Base-by-base conservation (phyloP, 495 filamentous ascomycete genomes). In the Copromyces sp. region DNA sequence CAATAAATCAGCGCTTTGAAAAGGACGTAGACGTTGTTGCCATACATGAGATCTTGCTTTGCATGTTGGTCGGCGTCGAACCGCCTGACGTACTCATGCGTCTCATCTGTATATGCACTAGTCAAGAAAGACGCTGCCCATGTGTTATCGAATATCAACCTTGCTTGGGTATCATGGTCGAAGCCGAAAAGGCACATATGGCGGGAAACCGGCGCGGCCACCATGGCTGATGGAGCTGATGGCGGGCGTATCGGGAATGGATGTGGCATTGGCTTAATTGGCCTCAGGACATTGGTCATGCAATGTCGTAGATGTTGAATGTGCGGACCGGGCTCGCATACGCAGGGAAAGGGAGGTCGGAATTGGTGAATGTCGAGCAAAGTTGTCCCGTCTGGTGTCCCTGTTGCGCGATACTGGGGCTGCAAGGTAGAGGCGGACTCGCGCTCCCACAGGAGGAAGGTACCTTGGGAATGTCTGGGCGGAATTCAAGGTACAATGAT, bases 1-100 rank as follows among this genome's bases (percentile, higher is more conserved):
- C 71, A 74, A 16, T 76, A 68, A 0, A 75, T 11, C 7, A 78
- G 69, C 20, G 71, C 74, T 5, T 71, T 68, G 38, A 79, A 78
- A 17, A 79, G 75, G 7, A 79, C 76, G 17, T 59, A 68, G 14
- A 79, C 59, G 41, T 79, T 79, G 78, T 79, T 79, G 17, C 74
- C 76, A 68, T 79, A 79, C 45, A 29, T 53, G 16, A 77, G 68
- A 47, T 76, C 76, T n/a, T 77, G 75, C 12, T 47, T 71, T 17
- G 59, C 45, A 20, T 69, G 17, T 29, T 47, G 29, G n/a, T 65
- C 71, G 20, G 38, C 11, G 4, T 68, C 68, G 42, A 73, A 39
- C 16, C 39, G n/a, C 39, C 7, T 40, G 68, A 39, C 68, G 4
- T 14, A 14, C 44, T 41, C 37, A n/a, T 70, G 38, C 9, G 20